A percentile compares a stretch with the other conserved stretches of the same genome.
These are phyloP conservation scores for Paecilomyces variotii DNA, from an alignment of 2,329 filamentous ascomycete species.

Conservation along the genomic window DNA sequence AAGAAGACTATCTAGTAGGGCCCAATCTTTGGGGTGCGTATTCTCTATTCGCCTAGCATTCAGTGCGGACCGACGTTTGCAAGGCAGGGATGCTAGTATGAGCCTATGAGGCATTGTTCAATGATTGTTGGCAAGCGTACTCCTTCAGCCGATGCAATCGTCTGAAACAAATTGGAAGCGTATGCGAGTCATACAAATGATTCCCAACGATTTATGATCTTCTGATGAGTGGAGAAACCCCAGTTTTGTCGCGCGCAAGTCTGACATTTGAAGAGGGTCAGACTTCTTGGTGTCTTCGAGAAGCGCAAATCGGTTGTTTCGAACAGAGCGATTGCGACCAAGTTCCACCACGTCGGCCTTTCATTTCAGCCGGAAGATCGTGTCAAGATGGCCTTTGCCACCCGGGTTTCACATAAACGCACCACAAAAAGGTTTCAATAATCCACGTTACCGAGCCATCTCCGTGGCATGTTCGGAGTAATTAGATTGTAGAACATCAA, in stretches of 20 bases:
- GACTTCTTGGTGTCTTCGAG: not conserved
- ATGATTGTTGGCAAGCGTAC: not conserved
- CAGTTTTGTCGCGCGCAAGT: not conserved
- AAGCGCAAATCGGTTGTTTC: not conserved
- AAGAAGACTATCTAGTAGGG: not conserved
- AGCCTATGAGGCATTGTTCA: not conserved
- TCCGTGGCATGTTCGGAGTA: not conserved
- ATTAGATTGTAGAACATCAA: not conserved
- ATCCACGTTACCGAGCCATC: not conserved
- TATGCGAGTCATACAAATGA: not conserved
- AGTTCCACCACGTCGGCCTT: not conserved
- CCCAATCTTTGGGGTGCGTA: not conserved
- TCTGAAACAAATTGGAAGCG: not conserved
- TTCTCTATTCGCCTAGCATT: not conserved
- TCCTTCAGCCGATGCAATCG: not conserved
- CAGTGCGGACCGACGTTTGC: not conserved
- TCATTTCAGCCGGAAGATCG: not conserved
- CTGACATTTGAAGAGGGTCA: not conserved
- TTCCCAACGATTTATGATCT: not conserved
- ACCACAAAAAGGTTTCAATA: not conserved
- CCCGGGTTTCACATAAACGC: not conserved
- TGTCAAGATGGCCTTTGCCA: not conserved
- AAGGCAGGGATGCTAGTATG: not conserved
- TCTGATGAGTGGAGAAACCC: not conserved
- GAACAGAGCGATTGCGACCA: not conserved